A percentile compares a stretch with the other conserved stretches of the same genome.
phyloP scores from a whole-genome alignment of 23 red algal genomes.

The Chondrus crispus region DNA sequence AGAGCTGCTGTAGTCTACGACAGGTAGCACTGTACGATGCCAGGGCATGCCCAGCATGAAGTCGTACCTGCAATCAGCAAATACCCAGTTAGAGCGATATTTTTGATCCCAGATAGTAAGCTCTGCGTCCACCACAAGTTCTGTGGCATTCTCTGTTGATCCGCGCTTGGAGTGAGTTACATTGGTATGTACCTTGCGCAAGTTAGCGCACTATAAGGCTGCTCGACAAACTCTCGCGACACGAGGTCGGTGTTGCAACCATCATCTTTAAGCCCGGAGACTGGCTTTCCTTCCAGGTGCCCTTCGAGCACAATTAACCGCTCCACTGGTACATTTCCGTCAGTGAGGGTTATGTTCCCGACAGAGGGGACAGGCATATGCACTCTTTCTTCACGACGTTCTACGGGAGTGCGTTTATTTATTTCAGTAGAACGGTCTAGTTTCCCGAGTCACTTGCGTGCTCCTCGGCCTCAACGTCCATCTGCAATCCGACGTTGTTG shows the following conservation, averaged over 20 bases:
- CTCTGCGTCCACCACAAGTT: not conserved
- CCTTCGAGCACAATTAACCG: not conserved
- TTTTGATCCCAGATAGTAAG: not conserved
- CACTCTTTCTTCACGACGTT: too few species aligned
- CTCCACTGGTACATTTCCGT: too few species aligned
- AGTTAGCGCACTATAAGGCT: too few species aligned
- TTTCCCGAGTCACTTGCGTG: too few species aligned
- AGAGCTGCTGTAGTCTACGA: not conserved
- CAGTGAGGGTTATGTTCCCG: too few species aligned
- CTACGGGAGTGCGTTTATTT: too few species aligned
- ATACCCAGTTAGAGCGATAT: not conserved
- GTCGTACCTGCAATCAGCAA: slow-evolving; percentile 25
- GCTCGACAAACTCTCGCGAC: not conserved
- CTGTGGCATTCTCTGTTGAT: not conserved
- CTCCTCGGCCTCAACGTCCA: too few species aligned
- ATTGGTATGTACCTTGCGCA: too few species aligned
- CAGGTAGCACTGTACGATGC: not conserved
- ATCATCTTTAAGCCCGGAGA: not conserved
- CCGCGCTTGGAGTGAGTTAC: slow-evolving; percentile 6
- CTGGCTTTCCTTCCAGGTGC: not conserved
- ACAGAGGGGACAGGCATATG: too few species aligned
- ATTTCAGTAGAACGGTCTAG: too few species aligned
- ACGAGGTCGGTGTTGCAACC: slow-evolving; percentile 24
- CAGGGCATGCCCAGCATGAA: not conserved
- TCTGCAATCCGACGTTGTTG: too few species aligned